Evolutionary conservation across 257 asterid species (phyloP).

Genomic region (Primulina tabacum): DNA sequence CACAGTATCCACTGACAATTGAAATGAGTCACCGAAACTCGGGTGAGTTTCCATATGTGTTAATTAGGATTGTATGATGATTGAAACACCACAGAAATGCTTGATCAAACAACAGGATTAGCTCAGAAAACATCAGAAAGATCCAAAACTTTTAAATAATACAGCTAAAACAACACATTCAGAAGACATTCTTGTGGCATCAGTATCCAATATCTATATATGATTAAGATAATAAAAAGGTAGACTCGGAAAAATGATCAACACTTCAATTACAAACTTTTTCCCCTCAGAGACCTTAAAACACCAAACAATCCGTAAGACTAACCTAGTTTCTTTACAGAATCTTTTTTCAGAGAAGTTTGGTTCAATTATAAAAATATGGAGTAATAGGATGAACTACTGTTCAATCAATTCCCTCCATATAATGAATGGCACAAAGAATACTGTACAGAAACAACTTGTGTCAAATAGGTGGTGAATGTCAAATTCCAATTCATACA

Average conservation of each 20-base stretch:
- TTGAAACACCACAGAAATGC: slow-evolving; percentile 12
- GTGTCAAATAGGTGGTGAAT: neutral
- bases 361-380: neutral
- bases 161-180: neutral
- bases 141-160: neutral
- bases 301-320: neutral
- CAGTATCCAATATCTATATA: neutral
- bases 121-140: neutral
- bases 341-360: neutral
- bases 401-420: slow-evolving; percentile 7
- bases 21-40: neutral
- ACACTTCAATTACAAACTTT: neutral
- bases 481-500: slow-evolving; percentile 9
- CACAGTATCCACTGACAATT: slow-evolving; percentile 18
- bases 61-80: neutral
- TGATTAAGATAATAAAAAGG: neutral
- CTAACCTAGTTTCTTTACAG: neutral
- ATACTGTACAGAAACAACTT: slow-evolving; percentile 1
- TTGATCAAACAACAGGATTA: neutral
- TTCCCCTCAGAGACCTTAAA: neutral
- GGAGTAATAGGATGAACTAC: neutral
- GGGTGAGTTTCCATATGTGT: neutral
- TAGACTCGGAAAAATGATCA: neutral
- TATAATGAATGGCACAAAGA: slow-evolving; percentile 3
- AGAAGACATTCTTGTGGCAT: neutral